Evolutionary conservation across 345 rosid genomes (phyloP).

Genomic region (Brassica incana): DNA sequence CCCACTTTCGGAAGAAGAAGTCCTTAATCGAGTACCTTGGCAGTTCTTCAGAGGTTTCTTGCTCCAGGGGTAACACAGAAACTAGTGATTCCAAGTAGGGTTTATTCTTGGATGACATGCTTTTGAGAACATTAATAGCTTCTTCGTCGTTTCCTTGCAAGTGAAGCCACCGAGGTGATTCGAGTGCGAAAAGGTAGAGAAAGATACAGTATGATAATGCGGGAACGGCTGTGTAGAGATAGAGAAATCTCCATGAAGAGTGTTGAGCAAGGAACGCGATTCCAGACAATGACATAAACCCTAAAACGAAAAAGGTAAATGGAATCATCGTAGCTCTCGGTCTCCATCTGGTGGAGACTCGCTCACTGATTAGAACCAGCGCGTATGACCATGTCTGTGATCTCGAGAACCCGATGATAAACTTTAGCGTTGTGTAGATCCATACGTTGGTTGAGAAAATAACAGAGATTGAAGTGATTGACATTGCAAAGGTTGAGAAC

Average conservation of each 20-base stretch:
- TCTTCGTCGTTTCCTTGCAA: conserved; percentile 43
- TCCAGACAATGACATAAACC: conserved; percentile 52
- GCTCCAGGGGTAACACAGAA: background rate
- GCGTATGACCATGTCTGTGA: conserved; percentile 48
- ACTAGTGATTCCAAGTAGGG: conserved; percentile 19
- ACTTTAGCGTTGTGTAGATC: conserved; percentile 46
- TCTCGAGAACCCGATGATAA: conserved; percentile 49
- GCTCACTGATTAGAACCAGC: conserved; percentile 46
- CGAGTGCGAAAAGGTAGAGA: conserved; percentile 38
- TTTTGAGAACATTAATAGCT: conserved; percentile 36
- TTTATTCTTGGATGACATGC: background rate
- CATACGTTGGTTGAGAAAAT: conserved; percentile 47
- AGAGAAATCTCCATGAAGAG: conserved; percentile 55
- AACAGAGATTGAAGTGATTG: conserved; percentile 37
- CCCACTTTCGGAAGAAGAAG: conserved; percentile 29
- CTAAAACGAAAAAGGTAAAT: conserved; percentile 48
- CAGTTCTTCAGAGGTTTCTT: background rate
- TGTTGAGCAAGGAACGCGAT: conserved; percentile 40
- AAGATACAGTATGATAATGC: conserved; percentile 35
- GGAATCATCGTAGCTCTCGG: conserved; percentile 50
- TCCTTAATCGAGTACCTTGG: conserved; percentile 26
- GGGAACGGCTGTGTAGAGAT: conserved; percentile 45
- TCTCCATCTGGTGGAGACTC: conserved; percentile 47
- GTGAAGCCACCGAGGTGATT: conserved; percentile 63
- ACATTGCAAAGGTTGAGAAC: conserved; percentile 47